A percentile compares a stretch with the other conserved stretches of the same genome.
phyloP scores from a whole-genome alignment of 805 yeast species.

The Yamadazyma scolyti region DNA sequence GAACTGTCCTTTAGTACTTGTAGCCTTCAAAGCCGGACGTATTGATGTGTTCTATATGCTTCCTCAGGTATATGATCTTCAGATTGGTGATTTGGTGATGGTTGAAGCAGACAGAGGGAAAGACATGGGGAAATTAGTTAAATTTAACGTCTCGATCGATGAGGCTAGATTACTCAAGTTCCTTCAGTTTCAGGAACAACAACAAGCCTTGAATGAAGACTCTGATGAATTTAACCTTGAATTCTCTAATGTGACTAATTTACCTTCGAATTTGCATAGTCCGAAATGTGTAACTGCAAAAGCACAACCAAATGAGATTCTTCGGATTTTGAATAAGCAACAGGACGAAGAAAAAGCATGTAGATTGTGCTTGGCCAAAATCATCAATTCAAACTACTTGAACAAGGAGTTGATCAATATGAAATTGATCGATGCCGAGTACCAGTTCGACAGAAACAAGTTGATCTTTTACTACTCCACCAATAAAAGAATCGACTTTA shows the following conservation, averaged over 20 bases:
- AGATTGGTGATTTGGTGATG: slow-evolving; percentile 65
- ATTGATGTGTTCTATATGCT: slow-evolving; percentile 67
- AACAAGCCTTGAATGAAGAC: slow-evolving; percentile 49
- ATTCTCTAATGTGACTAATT: slow-evolving; percentile 1
- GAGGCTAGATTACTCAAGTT: slow-evolving; percentile 67
- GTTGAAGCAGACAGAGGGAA: slow-evolving; percentile 84
- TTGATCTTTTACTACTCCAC: slow-evolving; percentile 65
- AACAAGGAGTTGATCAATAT: slow-evolving; percentile 33
- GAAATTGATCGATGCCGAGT: slow-evolving; percentile 70
- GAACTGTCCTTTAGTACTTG: slow-evolving; percentile 47
- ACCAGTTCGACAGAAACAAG: slow-evolving; percentile 78
- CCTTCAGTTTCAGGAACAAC: slow-evolving; percentile 68
- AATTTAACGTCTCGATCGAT: slow-evolving; percentile 54
- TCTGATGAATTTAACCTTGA: slow-evolving; percentile 8
- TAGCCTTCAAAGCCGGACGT: slow-evolving; percentile 77
- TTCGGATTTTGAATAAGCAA: slow-evolving; percentile 53
- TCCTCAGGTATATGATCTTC: slow-evolving; percentile 26
- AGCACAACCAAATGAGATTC: slow-evolving; percentile 60
- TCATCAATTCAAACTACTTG: slow-evolving; percentile 31
- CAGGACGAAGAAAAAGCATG: slow-evolving; percentile 71
- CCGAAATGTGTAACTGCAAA: slow-evolving; percentile 66
- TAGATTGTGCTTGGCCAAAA: slow-evolving; percentile 55
- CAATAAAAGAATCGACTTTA: slow-evolving; percentile 57
- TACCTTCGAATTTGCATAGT: slow-evolving; percentile 50
- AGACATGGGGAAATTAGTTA: slow-evolving; percentile 67